phyloP scores from a whole-genome alignment of 2,329 filamentous ascomycete species.

The Exserohilum turcica region DNA sequence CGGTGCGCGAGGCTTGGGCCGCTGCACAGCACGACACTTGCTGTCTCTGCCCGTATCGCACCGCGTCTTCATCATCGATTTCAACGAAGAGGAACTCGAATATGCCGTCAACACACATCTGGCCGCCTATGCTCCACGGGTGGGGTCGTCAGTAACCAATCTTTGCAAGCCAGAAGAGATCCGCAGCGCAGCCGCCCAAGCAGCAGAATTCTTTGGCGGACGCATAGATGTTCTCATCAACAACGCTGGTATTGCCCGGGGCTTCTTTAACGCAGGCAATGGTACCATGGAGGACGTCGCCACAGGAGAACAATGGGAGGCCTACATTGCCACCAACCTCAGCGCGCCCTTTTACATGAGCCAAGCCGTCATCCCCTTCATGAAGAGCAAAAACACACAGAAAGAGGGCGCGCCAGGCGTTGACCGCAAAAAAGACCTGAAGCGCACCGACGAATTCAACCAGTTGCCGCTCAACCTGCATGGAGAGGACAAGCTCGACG shows the following conservation, averaged over 20 bases:
- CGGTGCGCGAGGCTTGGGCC: constrained; percentile 53
- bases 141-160: constrained; percentile 41
- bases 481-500: constrained; percentile 28
- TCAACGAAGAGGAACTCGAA: constrained; percentile 48
- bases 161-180: constrained; percentile 38
- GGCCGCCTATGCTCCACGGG: constrained; percentile 35
- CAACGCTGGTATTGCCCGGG: constrained; percentile 34
- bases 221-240: constrained; percentile 40
- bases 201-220: constrained; percentile 47
- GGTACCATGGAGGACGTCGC: constrained; percentile 31
- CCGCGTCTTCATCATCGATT: constrained; percentile 53
- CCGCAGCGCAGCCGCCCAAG: constrained; percentile 40
- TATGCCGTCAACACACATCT: constrained; percentile 38
- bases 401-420: constrained; percentile 17
- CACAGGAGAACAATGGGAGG: constrained; percentile 31
- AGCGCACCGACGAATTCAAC: constrained; percentile 28
- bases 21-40: constrained; percentile 51
- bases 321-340: constrained; percentile 29
- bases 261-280: constrained; percentile 31
- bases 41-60: constrained; percentile 44
- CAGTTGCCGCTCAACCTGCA: constrained; percentile 26
- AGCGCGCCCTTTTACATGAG: constrained; percentile 30
- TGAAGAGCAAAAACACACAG: constrained; percentile 27
- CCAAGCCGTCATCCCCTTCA: constrained; percentile 29
- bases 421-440: constrained; percentile 24